Evolutionary conservation across 2,329 filamentous ascomycete genomes (phyloP).

Genomic region (Rhytidhysteron rufulum): DNA sequence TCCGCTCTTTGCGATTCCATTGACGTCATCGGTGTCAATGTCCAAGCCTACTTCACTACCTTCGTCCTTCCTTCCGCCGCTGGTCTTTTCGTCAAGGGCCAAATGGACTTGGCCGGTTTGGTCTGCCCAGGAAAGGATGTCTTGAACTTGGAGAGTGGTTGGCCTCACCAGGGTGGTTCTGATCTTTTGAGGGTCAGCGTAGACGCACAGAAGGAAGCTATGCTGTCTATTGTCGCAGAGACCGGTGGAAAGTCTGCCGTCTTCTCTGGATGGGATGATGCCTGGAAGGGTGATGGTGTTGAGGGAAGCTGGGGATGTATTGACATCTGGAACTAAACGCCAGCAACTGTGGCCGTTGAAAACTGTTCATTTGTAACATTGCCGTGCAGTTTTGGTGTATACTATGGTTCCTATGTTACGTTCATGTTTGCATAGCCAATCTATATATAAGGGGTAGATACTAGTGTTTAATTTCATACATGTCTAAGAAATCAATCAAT

Average conservation of each 20-base stretch:
- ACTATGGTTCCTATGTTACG: conserved; percentile 15
- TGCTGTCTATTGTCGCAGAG: conserved; percentile 64
- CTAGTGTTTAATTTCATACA: conserved; percentile 22
- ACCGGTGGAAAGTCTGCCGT: conserved; percentile 69
- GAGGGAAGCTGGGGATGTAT: conserved; percentile 78
- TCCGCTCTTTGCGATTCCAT: conserved; percentile 64
- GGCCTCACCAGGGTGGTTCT: conserved; percentile 66
- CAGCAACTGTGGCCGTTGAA: neutral
- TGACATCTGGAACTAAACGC: conserved; percentile 27
- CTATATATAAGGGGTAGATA: conserved; percentile 9
- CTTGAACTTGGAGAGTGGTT: conserved; percentile 87
- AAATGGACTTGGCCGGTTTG: conserved; percentile 67
- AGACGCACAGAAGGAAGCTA: conserved; percentile 66
- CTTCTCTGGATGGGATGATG: conserved; percentile 77
- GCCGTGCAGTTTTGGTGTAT: conserved; percentile 5
- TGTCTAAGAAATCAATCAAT: no score
- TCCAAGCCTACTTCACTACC: conserved; percentile 92
- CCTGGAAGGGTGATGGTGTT: conserved; percentile 77
- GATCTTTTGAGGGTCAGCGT: conserved; percentile 69
- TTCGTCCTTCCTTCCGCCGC: conserved; percentile 60
- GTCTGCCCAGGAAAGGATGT: conserved; percentile 67
- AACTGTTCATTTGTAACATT: neutral
- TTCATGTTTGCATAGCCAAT: conserved; percentile 6
- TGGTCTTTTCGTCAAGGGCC: conserved; percentile 69
- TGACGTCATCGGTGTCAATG: conserved; percentile 79